Evolutionary conservation across 352 stramenopile species (phyloP).

Genomic region (Phytophthora pisi): DNA sequence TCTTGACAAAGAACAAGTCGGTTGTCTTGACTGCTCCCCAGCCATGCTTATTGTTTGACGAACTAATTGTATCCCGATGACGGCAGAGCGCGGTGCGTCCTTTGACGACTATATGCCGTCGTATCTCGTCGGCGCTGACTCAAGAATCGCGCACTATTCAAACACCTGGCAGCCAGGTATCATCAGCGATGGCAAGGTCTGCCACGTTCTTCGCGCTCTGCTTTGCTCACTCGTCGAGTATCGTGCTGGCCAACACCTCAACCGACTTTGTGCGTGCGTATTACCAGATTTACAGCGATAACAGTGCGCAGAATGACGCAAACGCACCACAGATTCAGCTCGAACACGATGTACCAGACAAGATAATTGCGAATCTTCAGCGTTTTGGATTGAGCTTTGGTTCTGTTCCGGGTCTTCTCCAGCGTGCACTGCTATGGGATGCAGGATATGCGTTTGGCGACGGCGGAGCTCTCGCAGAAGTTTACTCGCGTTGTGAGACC

Average conservation of each 20-base stretch:
- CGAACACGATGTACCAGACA: conserved; percentile 23
- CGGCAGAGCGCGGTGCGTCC: too few relatives aligned
- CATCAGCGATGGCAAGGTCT: conserved; percentile 7
- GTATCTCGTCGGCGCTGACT: conserved; percentile 1
- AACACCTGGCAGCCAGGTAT: conserved; percentile 9
- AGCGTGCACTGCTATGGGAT: conserved; percentile 48
- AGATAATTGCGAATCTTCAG: conserved; percentile 26
- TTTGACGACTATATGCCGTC: neutral
- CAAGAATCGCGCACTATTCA: conserved; percentile 4
- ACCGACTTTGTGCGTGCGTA: conserved; percentile 32
- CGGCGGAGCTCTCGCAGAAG: conserved; percentile 18
- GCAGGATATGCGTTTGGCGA: conserved; percentile 32
- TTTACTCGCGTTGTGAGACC: conserved; percentile 32
- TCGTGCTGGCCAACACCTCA: neutral
- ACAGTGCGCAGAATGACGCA: neutral
- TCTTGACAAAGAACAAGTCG: conserved; percentile 15
- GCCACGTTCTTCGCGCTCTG: neutral
- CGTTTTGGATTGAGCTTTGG: conserved; percentile 28
- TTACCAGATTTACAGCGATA: conserved; percentile 21
- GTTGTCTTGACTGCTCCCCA: neutral
- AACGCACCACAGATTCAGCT: neutral
- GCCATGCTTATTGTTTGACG: conserved; percentile 6
- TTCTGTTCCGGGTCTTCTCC: conserved; percentile 32
- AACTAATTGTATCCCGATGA: neutral
- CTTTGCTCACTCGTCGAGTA: neutral